A percentile compares a stretch with the other conserved stretches of the same genome.
These are phyloP conservation scores for Verbascum thapsus DNA, from an alignment of 257 asterid species.

Conservation along the genomic window DNA sequence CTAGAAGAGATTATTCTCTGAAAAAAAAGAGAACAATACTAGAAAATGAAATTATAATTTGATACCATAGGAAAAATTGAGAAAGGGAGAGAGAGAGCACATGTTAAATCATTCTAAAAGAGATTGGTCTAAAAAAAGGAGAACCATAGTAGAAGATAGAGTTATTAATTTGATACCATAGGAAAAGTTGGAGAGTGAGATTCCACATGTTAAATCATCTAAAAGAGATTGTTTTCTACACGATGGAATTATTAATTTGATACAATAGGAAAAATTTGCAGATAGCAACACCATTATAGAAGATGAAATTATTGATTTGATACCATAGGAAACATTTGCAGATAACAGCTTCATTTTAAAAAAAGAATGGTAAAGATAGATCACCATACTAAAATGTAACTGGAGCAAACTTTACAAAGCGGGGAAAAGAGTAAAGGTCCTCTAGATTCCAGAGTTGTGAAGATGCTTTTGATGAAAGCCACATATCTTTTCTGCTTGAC, in stretches of 20 bases:
- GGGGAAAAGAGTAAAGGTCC: background rate
- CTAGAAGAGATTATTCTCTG: too few relatives aligned
- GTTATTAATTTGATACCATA: background rate
- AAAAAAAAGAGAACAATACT: too few relatives aligned
- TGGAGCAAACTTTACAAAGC: constrained; percentile 8
- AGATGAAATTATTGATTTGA: background rate
- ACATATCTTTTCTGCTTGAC: constrained; percentile 3
- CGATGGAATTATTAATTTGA: background rate
- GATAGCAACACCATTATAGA: background rate
- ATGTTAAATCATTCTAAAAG: too few relatives aligned
- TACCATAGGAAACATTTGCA: background rate
- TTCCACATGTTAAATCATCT: too few relatives aligned
- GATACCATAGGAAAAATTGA: too few relatives aligned
- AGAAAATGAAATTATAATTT: too few relatives aligned
- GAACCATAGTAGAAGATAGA: too few relatives aligned
- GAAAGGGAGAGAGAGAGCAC: too few relatives aligned
- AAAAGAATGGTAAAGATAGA: background rate
- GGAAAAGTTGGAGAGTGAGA: too few relatives aligned
- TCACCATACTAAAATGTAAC: background rate
- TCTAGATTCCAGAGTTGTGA: constrained; percentile 5
- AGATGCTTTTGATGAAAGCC: background rate
- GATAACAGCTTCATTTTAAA: constrained; percentile 9
- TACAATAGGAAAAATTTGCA: background rate
- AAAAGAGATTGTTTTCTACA: too few relatives aligned
- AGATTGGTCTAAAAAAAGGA: too few relatives aligned